Evolutionary conservation across 768 basidiomycete species (phyloP), one percentile per base, ranked within the genome.

Genomic region (Pulveroboletus ravenelii): DNA sequence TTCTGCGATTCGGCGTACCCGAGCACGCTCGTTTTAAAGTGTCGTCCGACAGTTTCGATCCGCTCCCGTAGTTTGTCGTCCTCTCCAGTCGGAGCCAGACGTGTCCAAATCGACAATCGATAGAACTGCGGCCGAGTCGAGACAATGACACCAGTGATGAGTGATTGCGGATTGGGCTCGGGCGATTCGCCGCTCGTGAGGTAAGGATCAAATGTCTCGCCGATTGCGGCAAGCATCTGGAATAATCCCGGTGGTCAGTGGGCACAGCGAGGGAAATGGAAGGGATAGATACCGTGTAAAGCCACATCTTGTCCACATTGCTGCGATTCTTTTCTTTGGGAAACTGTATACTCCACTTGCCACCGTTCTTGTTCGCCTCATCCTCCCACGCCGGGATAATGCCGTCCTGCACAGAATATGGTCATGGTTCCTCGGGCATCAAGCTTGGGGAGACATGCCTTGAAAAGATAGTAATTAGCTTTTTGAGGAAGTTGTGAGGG

Each of bases 381-480:
- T 96, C 94, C 65, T 96, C 94, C 93, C 93, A 96, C 45, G 94
- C 94, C 7, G 93, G 93, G 57, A 95, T 95, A 57, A 97, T 96
- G 25, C 87, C 89, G 62, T 93, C 93, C 92, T 94, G 62, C 42
- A 49, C 32, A 15, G 10, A 40, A 31, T 20, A 50, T 54, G 52
- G 52, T 29, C 47, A 55, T 20, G 20, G 27, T 17, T 44, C 47
- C 36, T 40, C 35, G 36, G 34, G 44, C 14, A 45, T 18, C 34
- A 27, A 12, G 13, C 10, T 36, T 20, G 10, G 15, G 9, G 10
- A 31, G 18, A 71, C 81, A 42, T 46, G 85, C 91, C 78, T 96
- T 97, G 84, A 99, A 98, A 56, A 99, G 77, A 74, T 98, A 99
- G 70, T 99, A 99, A 67, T 98, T 98, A n/a, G 93, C 92, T 74